Evolutionary conservation across 176 grass and related monocot species (phyloP), one percentile per base, ranked within the genome.

Genomic region (Oryza brachyantha): DNA sequence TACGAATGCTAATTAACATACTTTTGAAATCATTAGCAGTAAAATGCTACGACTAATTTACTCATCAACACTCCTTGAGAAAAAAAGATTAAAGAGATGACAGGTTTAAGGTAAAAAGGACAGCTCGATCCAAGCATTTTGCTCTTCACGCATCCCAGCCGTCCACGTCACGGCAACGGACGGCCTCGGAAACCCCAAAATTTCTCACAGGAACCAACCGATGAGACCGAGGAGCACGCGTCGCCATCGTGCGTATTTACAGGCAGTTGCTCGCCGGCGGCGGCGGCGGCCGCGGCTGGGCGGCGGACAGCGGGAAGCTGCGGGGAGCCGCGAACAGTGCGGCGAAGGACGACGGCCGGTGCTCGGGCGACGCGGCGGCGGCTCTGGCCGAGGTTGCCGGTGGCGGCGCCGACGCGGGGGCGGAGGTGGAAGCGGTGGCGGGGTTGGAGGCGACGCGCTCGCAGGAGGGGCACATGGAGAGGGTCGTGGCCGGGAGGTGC

Each of bases 381-480:
- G 32, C 13, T 21, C 39, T 31, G 26, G 25, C 5, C 13, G 74
- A 21, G 8, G 38, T 1, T 7, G 77, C 3, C 11, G 28, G 13
- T 25, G 70, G 14, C 46, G 76, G 37, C 2, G 68, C 40, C 61
- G 65, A 5, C 0, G 61, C 61, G 7, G 84, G 64, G 54, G 52
- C 43, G 46, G 84, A 62, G 63, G 63, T 9, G 50, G 81, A 40
- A 8, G 66, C 75, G 10, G 79, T 4, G 31, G 64, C 37, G 8
- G 88, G 66, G 66, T 76, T 83, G 41, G 88, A 81, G 26, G 84
- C 79, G 25, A 90, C 77, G 72, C 94, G 94, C 84, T 94, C 94
- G 66, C 94, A 97, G 28, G 94, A 97, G 4, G 94, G 89, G 55
- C 94, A 97, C 94, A 97, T 97, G 68, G 91, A 97, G 69, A 97